phyloP scores from a whole-genome alignment of 768 basidiomycete species.

The Termitomyces sp. region DNA sequence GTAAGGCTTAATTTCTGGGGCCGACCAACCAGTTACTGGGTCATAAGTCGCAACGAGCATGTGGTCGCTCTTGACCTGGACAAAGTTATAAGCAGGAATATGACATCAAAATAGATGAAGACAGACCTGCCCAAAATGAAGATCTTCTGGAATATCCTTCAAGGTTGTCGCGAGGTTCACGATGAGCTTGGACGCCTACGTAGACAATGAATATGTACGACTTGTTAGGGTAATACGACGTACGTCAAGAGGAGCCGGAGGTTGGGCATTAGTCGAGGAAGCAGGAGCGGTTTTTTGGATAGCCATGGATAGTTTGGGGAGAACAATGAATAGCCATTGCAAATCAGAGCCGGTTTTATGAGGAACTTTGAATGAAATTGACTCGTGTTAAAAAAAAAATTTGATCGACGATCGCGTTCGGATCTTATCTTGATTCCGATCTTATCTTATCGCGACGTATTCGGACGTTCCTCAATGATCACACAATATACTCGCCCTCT shows the following conservation, averaged over 20 bases:
- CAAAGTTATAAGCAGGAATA: neutral
- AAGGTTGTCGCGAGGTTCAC: conserved; percentile 41
- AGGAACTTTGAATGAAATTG: too few species aligned
- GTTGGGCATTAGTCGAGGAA: conserved; percentile 4
- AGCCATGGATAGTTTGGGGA: conserved; percentile 14
- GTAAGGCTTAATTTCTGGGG: conserved; percentile 74
- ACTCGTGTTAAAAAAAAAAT: conserved; percentile 3
- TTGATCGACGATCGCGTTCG: neutral
- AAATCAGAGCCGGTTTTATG: neutral
- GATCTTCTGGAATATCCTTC: conserved; percentile 49
- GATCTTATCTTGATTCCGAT: too few species aligned
- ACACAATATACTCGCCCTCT: too few species aligned
- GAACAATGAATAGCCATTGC: neutral
- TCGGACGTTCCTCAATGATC: too few species aligned
- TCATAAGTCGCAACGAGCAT: conserved; percentile 71
- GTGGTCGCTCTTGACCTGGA: conserved; percentile 67
- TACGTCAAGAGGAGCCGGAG: conserved; percentile 17
- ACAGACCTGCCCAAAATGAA: conserved; percentile 58
- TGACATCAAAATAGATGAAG: neutral
- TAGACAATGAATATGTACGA: neutral
- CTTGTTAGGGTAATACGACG: neutral
- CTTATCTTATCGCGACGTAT: too few species aligned
- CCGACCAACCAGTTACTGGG: conserved; percentile 62
- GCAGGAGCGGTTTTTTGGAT: conserved; percentile 8
- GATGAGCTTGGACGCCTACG: conserved; percentile 53